Base-by-base conservation (phyloP, 129 eudicot genomes). In the Flaveria ramosissima region DNA sequence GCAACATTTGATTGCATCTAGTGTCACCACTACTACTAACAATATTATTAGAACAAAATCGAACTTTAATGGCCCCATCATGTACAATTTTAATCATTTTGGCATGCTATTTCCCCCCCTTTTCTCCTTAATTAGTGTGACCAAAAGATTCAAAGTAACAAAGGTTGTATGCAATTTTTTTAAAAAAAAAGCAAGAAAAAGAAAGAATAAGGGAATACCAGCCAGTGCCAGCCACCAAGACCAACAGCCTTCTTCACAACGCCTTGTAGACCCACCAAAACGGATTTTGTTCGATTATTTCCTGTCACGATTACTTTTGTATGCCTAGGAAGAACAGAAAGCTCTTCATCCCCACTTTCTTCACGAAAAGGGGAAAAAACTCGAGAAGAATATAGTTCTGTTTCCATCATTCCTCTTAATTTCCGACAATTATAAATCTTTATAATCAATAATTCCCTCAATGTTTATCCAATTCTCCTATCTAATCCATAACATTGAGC, bases 221-320 rank as follows among this genome's bases (percentile, higher is more conserved):
- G 92, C 92, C 96, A 89, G 68, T 89, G 96, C 96, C 96, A 89
- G 0, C 96, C 96, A 30, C 96, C 96, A 52, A 87, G 96, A 15
- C 96, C 96, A 73, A 89, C 88, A 83, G 96, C 88, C 76, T 87
- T 89, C 79, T 87, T 89, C 14, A 89, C 96, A 15, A 89, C 96
- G 21, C 96, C 96, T 42, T 85, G 88, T 47, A 87, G 83, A 2
- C 96, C 96, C 64, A 71, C 63, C 39, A 56, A 70, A 61, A 60
- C 82, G 4, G 71, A 78, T 27, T 71, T 68, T 39, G 80, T 89
- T 30, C 96, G 83, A 73, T 89, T 89, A 36, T 89, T 89, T 8
- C 96, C 96, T 10, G 96, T 89, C 64, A 89, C 88, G 32, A 89
- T 86, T 20, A 89, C 96, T 72, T 85, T 89, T 4, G 96, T 89